phyloP scores from a whole-genome alignment of 108 stramenopile species.

The Epithemia pelagica region DNA sequence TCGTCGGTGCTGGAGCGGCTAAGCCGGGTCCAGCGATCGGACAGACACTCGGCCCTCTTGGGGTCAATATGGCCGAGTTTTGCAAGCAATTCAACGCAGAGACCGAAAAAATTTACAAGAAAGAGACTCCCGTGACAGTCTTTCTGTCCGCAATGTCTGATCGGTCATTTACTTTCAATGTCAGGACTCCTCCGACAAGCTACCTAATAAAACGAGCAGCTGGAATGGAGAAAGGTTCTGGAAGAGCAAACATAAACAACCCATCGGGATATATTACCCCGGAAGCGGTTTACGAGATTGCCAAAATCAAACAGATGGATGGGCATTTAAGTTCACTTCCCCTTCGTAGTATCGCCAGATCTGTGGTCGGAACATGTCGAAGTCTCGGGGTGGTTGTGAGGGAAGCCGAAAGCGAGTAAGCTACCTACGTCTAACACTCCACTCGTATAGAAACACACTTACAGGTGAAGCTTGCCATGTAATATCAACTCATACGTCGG shows the following conservation, averaged over 20 bases:
- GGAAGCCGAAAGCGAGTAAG: conserved; percentile 13
- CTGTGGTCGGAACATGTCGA: conserved; percentile 73
- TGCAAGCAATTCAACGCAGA: conserved; percentile 91
- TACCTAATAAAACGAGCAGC: conserved; percentile 74
- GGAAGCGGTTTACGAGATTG: conserved; percentile 90
- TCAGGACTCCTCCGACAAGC: conserved; percentile 76
- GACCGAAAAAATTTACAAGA: conserved; percentile 59
- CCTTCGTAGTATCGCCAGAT: conserved; percentile 72
- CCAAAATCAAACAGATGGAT: conserved; percentile 79
- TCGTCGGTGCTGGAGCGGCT: conserved; percentile 65
- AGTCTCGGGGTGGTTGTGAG: conserved; percentile 64
- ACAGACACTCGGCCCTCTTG: conserved; percentile 91
- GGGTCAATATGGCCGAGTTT: conserved; percentile 95
- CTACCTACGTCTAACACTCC: too few relatives aligned
- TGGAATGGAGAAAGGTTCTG: conserved; percentile 64
- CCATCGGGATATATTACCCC: conserved; percentile 72
- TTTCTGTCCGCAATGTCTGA: conserved; percentile 69
- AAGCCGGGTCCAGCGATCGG: conserved; percentile 89
- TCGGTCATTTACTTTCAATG: conserved; percentile 74
- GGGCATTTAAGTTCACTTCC: conserved; percentile 73
- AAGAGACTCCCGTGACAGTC: conserved; percentile 67
- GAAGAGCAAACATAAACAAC: not conserved
- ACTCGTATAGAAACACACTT: too few relatives aligned
- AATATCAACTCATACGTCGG: too few relatives aligned
- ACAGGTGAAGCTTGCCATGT: too few relatives aligned